Conservation (phyloP, 1,139 yeast species). For the Debaryomyces fabryi region DNA sequence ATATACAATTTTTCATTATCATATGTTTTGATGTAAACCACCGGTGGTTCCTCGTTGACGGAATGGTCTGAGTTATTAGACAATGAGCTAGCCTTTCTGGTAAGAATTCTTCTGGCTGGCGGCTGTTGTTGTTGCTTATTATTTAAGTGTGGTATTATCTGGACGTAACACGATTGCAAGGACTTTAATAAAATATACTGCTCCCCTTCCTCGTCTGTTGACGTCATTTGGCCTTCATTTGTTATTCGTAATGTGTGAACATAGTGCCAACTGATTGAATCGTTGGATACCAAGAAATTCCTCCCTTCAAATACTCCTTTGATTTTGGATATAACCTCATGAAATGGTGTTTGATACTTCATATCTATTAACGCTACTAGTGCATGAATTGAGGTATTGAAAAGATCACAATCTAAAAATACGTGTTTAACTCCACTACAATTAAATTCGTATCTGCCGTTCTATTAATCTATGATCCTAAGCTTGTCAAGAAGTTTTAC, state of each 20-base stretch:
- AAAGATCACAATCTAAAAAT: neutral
- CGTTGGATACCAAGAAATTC: constrained; percentile 41
- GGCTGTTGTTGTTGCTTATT: constrained; percentile 15
- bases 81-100: constrained; percentile 11
- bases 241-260: constrained; percentile 37
- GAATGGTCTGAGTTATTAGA: constrained; percentile 2
- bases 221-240: constrained; percentile 39
- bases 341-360: constrained; percentile 30
- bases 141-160: constrained; percentile 33
- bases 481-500: neutral
- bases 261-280: constrained; percentile 42
- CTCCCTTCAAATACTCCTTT: constrained; percentile 42
- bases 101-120: constrained; percentile 12
- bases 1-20: constrained; percentile 52
- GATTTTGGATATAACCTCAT: constrained; percentile 34
- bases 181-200: constrained; percentile 38
- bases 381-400: constrained; percentile 2
- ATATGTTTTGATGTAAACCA: constrained; percentile 48
- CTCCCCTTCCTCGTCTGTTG: constrained; percentile 37
- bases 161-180: constrained; percentile 47
- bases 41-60: constrained; percentile 39
- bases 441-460: neutral
- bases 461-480: neutral
- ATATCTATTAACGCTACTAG: constrained; percentile 11
- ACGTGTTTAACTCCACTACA: neutral